Conservation (phyloP, 208 protist genomes). For the Crithidia thermophila region DNA sequence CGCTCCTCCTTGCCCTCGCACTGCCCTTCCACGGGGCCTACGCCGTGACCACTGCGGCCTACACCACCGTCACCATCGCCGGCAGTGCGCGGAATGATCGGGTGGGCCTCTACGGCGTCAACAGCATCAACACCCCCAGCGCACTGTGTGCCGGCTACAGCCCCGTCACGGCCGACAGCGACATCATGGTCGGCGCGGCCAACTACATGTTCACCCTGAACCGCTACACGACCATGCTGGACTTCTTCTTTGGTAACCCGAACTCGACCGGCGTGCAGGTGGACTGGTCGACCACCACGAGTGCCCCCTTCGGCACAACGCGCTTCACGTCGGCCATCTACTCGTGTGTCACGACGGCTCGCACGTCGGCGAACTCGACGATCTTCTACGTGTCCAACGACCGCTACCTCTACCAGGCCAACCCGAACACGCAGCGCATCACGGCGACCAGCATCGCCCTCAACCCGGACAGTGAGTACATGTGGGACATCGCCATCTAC, state of each 20-base stretch:
- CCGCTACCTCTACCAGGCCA: constrained; percentile 14
- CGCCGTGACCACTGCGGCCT: neutral
- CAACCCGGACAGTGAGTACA: neutral
- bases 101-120: constrained; percentile 40
- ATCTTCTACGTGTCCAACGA: constrained; percentile 24
- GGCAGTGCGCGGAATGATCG: constrained; percentile 11
- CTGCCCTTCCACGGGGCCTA: no score
- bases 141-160: constrained; percentile 45
- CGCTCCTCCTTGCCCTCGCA: neutral
- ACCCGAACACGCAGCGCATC: constrained; percentile 22
- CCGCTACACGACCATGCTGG: constrained; percentile 33
- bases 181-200: constrained; percentile 40
- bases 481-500: constrained; percentile 38
- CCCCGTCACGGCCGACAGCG: constrained; percentile 18
- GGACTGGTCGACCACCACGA: constrained; percentile 12
- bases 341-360: constrained; percentile 20
- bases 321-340: constrained; percentile 3
- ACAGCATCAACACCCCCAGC: constrained; percentile 33
- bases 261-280: constrained; percentile 1
- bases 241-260: constrained; percentile 33
- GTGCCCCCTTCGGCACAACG: constrained; percentile 1
- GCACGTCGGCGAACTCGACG: constrained; percentile 12
- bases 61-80: constrained; percentile 34
- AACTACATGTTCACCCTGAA: constrained; percentile 48
- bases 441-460: constrained; percentile 18